Evolutionary conservation across 495 filamentous ascomycete species (phyloP), one percentile per base, ranked within the genome.

Genomic region (Penicillium odoratum): DNA sequence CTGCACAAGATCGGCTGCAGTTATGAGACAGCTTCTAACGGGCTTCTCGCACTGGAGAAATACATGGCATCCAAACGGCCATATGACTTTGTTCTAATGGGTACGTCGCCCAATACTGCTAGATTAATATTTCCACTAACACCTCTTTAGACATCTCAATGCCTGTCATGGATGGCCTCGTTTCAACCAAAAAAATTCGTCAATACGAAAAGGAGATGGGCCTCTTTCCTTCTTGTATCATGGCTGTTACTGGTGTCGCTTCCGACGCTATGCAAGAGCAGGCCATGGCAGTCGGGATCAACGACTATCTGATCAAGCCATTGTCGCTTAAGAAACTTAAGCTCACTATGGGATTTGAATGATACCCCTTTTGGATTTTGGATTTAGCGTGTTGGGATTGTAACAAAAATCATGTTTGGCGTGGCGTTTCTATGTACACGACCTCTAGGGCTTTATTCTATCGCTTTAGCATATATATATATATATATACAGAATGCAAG

Each of bases 81-180:
- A 28, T 82, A 81, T 56, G 75, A 84, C 55, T 74, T 82, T 34
- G 75, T 88, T 1, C 70, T 87, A 18, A 87, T 88, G 85, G 84
- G 76, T 78, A 58, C 16, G 68, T 57, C 8, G 26, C 18, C 30
- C 33, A 31, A 18, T 0, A 2, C 21, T 45, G 31, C 10, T 33
- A 21, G 13, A n/a, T 30, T 29, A 21, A 26, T 18, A 25, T 7
- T 30, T 16, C 7, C 28, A 9, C 46, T 53, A 34, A 44, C 30
- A n/a, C 9, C 1, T 47, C 33, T 1, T 8, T 26, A 79, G 78
- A 88, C 59, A 82, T 88, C 7, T 81, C 79, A 46, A 89, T 89
- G 86, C 85, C 85, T 0, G 69, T 85, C 11, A 88, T 87, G 83
- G 78, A 85, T 56, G 84, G 84, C 0, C 79, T 85, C 15, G 80